A percentile compares a stretch with the other conserved stretches of the same genome.
These are phyloP conservation scores for Meyerozyma guilliermondii DNA, from an alignment of 1,139 yeast species.

Conservation along the genomic window DNA sequence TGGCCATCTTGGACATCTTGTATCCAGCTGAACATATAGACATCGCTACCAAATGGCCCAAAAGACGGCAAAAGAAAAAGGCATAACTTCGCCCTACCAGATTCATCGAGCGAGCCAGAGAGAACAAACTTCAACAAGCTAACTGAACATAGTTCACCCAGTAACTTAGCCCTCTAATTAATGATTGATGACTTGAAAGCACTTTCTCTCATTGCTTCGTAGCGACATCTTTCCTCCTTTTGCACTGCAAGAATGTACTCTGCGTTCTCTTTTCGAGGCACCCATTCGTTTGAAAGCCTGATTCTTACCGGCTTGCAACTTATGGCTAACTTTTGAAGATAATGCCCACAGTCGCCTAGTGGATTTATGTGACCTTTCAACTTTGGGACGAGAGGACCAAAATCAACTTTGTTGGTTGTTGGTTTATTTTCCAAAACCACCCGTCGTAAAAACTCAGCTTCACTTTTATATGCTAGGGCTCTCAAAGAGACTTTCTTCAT, in stretches of 20 bases:
- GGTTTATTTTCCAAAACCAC: not conserved
- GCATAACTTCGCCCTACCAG: no score
- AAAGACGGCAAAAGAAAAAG: slow-evolving; percentile 13
- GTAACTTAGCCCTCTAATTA: not conserved
- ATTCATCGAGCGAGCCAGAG: no score
- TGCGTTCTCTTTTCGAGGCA: not conserved
- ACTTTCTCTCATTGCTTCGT: slow-evolving; percentile 1
- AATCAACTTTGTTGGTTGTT: not conserved
- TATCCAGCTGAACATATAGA: slow-evolving; percentile 72
- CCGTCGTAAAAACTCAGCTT: not conserved
- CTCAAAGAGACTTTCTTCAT: not conserved
- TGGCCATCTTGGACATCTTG: slow-evolving; percentile 58
- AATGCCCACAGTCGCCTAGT: not conserved
- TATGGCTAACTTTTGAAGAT: not conserved
- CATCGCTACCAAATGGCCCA: slow-evolving; percentile 74
- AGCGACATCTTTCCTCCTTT: not conserved
- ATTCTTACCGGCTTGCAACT: not conserved
- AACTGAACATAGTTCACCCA: no score
- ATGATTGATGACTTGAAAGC: not conserved
- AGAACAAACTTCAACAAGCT: no score
- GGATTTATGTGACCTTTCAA: not conserved
- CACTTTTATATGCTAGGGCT: not conserved
- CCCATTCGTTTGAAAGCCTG: not conserved
- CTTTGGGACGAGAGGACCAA: not conserved
- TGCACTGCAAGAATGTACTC: not conserved